Percentiles rank a stretch among this genome's conserved stretches.
phyloP scores from a whole-genome alignment of 345 rosid genomes.

The Streptanthus diversifolius region DNA sequence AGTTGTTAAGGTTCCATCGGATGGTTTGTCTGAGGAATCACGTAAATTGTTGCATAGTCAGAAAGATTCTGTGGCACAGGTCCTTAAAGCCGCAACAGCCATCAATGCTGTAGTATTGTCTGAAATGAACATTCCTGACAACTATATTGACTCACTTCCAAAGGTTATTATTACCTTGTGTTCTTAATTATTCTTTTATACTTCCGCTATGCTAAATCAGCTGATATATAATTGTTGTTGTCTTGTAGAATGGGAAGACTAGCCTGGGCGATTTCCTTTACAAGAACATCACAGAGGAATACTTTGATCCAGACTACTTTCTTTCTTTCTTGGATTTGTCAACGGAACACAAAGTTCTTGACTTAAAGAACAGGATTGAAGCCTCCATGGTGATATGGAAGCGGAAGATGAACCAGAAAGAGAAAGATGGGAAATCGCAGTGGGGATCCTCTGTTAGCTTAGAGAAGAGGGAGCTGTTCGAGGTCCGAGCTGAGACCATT shows the following conservation, averaged over 20 bases:
- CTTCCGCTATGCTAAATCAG: neutral
- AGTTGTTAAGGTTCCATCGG: constrained; percentile 57
- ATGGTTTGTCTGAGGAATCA: constrained; percentile 61
- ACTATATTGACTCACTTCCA: constrained; percentile 85
- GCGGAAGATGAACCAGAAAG: constrained; percentile 73
- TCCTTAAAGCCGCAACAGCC: constrained; percentile 85
- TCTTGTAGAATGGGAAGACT: constrained; percentile 70
- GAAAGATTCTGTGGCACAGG: constrained; percentile 85
- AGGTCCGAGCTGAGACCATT: constrained; percentile 83
- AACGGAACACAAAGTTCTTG: constrained; percentile 76
- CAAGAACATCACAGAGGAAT: constrained; percentile 75
- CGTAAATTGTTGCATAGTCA: constrained; percentile 62
- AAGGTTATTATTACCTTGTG: constrained; percentile 47
- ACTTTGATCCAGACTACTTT: constrained; percentile 75
- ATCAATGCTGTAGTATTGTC: constrained; percentile 78
- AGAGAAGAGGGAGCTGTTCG: constrained; percentile 91
- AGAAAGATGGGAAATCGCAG: constrained; percentile 69
- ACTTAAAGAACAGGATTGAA: constrained; percentile 87
- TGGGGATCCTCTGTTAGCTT: constrained; percentile 87
- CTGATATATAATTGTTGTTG: neutral
- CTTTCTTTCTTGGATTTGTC: constrained; percentile 69
- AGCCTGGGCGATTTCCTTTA: constrained; percentile 82
- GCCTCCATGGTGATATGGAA: constrained; percentile 95
- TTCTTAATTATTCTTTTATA: neutral
- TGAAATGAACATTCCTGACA: constrained; percentile 85